Percentiles rank a stretch among this genome's conserved stretches.
These are phyloP conservation scores for Nectriaceae sp. DNA, from an alignment of 2,329 filamentous ascomycete genomes.

Conservation along the genomic window DNA sequence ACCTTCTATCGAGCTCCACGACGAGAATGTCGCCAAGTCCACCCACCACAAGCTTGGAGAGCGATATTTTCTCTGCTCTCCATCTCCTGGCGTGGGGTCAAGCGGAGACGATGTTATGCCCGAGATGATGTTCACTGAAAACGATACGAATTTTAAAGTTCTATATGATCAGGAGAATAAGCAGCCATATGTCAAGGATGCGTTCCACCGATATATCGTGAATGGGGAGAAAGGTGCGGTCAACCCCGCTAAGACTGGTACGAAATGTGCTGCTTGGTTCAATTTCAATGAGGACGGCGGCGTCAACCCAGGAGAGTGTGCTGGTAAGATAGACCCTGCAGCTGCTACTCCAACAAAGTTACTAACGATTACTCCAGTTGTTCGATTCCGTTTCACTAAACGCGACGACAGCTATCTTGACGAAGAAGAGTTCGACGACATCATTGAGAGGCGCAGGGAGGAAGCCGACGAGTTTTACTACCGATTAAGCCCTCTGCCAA, in stretches of 20 bases:
- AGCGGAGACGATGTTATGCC: slow-evolving; percentile 84
- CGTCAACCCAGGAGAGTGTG: slow-evolving; percentile 87
- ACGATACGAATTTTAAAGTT: slow-evolving; percentile 82
- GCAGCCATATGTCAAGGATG: slow-evolving; percentile 88
- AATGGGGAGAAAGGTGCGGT: slow-evolving; percentile 77
- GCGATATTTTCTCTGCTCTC: slow-evolving; percentile 81
- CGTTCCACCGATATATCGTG: slow-evolving; percentile 87
- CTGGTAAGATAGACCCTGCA: slow-evolving; percentile 66
- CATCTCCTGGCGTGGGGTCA: slow-evolving; percentile 81
- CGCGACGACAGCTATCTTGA: slow-evolving; percentile 79
- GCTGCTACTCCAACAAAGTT: background rate
- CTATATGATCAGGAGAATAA: slow-evolving; percentile 80
- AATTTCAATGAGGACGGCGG: slow-evolving; percentile 88
- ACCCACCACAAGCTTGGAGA: slow-evolving; percentile 80
- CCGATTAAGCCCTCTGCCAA: slow-evolving; percentile 87
- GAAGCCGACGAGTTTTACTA: slow-evolving; percentile 97
- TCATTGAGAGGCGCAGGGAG: slow-evolving; percentile 81
- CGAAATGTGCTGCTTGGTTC: slow-evolving; percentile 91
- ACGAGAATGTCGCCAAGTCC: slow-evolving; percentile 71
- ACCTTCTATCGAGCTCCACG: slow-evolving; percentile 70
- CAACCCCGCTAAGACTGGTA: slow-evolving; percentile 79
- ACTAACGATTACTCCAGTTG: slow-evolving; percentile 54
- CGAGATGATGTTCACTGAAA: slow-evolving; percentile 87
- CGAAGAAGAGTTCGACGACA: slow-evolving; percentile 88
- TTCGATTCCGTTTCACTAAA: slow-evolving; percentile 85